Base-by-base conservation (phyloP, 345 rosid species). In the Citrus trifoliata region DNA sequence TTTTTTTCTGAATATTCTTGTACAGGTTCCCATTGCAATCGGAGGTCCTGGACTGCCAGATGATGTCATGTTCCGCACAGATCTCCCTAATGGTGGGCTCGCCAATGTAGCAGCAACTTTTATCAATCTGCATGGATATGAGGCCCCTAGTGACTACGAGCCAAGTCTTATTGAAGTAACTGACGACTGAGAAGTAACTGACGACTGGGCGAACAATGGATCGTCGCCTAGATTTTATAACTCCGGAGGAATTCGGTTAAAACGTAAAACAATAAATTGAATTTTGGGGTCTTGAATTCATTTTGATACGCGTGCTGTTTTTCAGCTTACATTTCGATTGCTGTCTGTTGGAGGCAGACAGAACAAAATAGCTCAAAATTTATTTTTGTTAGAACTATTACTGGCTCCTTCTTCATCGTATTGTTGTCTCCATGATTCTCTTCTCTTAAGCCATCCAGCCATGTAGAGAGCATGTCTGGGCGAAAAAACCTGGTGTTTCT, bases 91-190 rank as follows among this genome's bases (percentile, higher is more conserved):
- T 12, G 93, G 89, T 0, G 98, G 98, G 70, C 97, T 96, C 19
- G 99, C 97, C 3, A 96, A 96, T 78, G 98, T 96, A 28, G 98
- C 97, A 70, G 99, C 99, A n/a, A 94, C 98, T 0, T 91, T 96
- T 80, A 92, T 94, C 81, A 96, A 94, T 86, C 95, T 96, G 61
- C 99, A 96, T 74, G 98, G 98, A 58, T 90, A 85, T 40, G 90
- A 83, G 82, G 97, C 98, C 77, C 98, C 99, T 2, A 37, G 74
- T 32, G 98, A 96, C 75, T 96, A 94, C 28, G 98, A 96, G 88
- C 84, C 92, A 25, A 91, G 93, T 48, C 95, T 94, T 6, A 88
- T 96, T 70, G 98, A 96, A 87, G 94, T 89, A 70, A 85, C 81
- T 5, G 97, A 82, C 59, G 76, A 84, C 66, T 87, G 78, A 76